Evolutionary conservation across 2,329 filamentous ascomycete species (phyloP).

Genomic region (Xylariaceae sp.): DNA sequence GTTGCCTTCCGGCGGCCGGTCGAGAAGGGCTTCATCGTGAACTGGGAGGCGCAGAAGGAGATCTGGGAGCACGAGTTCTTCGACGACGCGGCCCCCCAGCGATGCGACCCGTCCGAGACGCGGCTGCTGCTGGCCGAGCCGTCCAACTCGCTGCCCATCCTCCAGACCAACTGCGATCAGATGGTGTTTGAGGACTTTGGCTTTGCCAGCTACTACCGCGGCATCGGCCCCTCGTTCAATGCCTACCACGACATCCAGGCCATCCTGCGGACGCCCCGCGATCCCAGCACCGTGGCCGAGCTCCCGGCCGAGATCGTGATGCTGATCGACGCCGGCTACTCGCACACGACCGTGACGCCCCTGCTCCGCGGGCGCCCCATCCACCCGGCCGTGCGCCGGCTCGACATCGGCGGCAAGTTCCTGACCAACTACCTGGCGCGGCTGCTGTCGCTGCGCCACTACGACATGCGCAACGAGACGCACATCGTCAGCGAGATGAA

Average conservation of each 20-base stretch:
- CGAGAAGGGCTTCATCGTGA: conserved; percentile 90
- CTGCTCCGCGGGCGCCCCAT: conserved; percentile 73
- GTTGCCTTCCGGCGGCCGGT: conserved; percentile 80
- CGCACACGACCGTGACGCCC: conserved; percentile 84
- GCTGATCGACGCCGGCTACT: conserved; percentile 86
- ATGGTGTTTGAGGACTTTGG: conserved; percentile 97
- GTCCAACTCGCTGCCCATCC: conserved; percentile 68
- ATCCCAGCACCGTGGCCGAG: conserved; percentile 32
- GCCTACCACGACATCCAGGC: conserved; percentile 72
- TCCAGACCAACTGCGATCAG: conserved; percentile 90
- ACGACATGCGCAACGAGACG: conserved; percentile 90
- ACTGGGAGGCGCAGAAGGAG: conserved; percentile 92
- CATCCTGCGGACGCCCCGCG: conserved; percentile 55
- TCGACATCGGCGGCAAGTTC: conserved; percentile 88
- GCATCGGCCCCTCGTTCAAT: conserved; percentile 67
- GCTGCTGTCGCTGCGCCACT: conserved; percentile 81
- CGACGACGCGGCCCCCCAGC: conserved; percentile 55
- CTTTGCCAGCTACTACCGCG: conserved; percentile 78
- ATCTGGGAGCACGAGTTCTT: conserved; percentile 92
- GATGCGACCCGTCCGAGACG: conserved; percentile 72
- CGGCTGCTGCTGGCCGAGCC: conserved; percentile 79
- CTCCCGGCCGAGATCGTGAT: conserved; percentile 73
- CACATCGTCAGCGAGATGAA: conserved; percentile 96
- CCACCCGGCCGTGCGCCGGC: conserved; percentile 71
- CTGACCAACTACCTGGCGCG: conserved; percentile 90